Conservation (phyloP, 768 basidiomycete genomes). For the Imleria badia region DNA sequence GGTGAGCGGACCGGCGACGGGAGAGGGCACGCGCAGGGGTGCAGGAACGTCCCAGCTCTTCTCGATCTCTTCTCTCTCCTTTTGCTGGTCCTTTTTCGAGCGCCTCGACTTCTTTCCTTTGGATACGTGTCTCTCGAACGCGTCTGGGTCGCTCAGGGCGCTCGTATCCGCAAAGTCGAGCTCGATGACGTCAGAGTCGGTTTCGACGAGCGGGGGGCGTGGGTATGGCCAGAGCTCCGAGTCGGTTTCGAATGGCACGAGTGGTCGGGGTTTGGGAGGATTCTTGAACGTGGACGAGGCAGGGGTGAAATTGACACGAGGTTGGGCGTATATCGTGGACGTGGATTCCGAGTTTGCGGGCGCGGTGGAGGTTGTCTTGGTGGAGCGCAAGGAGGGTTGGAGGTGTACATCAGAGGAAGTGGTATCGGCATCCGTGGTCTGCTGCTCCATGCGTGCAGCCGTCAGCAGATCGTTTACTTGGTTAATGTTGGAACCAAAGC, state of each 20-base stretch:
- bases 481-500: constrained; percentile 34
- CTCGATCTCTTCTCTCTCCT: constrained; percentile 53
- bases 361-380: neutral
- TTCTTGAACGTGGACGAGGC: constrained; percentile 15
- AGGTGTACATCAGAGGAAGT: constrained; percentile 5
- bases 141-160: constrained; percentile 64
- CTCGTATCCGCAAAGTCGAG: constrained; percentile 75
- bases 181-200: constrained; percentile 62
- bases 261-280: constrained; percentile 34
- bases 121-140: constrained; percentile 41
- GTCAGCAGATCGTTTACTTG: constrained; percentile 31
- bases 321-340: constrained; percentile 16
- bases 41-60: constrained; percentile 59
- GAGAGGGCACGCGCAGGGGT: constrained; percentile 19
- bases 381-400: neutral
- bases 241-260: constrained; percentile 63
- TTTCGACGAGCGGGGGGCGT: constrained; percentile 43
- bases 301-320: constrained; percentile 1
- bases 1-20: constrained; percentile 1
- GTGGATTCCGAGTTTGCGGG: constrained; percentile 6
- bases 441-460: constrained; percentile 23
- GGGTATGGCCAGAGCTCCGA: constrained; percentile 75
- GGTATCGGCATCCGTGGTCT: constrained; percentile 6
- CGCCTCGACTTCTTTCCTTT: constrained; percentile 27
- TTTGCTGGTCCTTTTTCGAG: constrained; percentile 36